Evolutionary conservation across 2,329 filamentous ascomycete genomes (phyloP).

Genomic region (Claviceps sp.): DNA sequence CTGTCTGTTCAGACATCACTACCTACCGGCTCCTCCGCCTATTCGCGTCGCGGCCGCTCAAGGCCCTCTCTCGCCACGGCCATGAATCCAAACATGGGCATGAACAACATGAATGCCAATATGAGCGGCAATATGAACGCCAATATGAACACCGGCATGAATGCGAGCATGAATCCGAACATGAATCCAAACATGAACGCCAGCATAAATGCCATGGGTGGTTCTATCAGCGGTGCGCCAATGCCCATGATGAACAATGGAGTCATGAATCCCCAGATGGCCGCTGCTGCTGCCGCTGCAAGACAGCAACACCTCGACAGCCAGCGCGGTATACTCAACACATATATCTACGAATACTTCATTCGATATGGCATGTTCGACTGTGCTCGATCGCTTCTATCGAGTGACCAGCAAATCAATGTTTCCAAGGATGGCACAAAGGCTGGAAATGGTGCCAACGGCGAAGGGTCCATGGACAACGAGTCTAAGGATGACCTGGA

Average conservation of each 20-base stretch:
- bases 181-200: constrained; percentile 52
- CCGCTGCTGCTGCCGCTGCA: constrained; percentile 18
- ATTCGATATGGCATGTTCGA: constrained; percentile 75
- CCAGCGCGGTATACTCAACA: constrained; percentile 54
- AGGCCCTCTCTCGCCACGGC: constrained; percentile 13
- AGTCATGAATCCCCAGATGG: constrained; percentile 22
- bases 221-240: constrained; percentile 45
- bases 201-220: constrained; percentile 56
- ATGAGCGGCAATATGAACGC: too few species aligned
- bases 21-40: constrained; percentile 8
- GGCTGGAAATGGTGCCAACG: constrained; percentile 55
- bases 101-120: constrained; percentile 42
- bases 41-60: constrained; percentile 4
- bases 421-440: constrained; percentile 57
- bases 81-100: constrained; percentile 50
- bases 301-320: constrained; percentile 29
- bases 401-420: constrained; percentile 53
- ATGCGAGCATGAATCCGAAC: constrained; percentile 43
- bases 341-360: constrained; percentile 87
- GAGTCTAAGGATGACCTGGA: constrained; percentile 69
- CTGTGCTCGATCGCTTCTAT: constrained; percentile 62
- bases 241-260: constrained; percentile 55
- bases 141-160: too few species aligned
- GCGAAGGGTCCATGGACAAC: constrained; percentile 69
- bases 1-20: not conserved